Evolutionary conservation across 2,329 filamentous ascomycete species (phyloP).

Genomic region (Allantophomopsis lycopodina): DNA sequence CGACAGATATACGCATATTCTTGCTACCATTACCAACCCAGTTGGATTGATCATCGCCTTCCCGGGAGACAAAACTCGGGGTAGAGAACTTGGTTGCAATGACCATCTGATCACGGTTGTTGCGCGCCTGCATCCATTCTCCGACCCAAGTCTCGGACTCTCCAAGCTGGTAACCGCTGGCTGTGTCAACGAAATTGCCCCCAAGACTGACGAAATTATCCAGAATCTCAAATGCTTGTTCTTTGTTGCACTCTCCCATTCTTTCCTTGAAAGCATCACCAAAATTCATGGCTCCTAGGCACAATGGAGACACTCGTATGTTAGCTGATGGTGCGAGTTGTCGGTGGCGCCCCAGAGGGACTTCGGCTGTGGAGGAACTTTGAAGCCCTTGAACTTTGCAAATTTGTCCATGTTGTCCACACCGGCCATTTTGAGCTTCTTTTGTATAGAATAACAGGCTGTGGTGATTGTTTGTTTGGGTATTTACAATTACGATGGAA

Average conservation of each 20-base stretch:
- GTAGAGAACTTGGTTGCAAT: slow-evolving; percentile 39
- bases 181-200: slow-evolving; percentile 55
- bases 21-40: slow-evolving; percentile 26
- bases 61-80: slow-evolving; percentile 15
- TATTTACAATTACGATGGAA: too few relatives aligned
- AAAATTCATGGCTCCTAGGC: slow-evolving; percentile 22
- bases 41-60: slow-evolving; percentile 22
- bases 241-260: slow-evolving; percentile 40
- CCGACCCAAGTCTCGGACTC: slow-evolving; percentile 42
- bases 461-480: too few relatives aligned
- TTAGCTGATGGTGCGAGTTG: slow-evolving; percentile 15
- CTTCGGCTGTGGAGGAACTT: slow-evolving; percentile 17
- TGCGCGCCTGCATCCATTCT: slow-evolving; percentile 36
- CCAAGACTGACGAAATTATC: slow-evolving; percentile 38
- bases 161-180: slow-evolving; percentile 42
- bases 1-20: slow-evolving; percentile 21
- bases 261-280: slow-evolving; percentile 31
- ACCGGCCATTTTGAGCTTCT: too few relatives aligned
- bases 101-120: slow-evolving; percentile 37
- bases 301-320: slow-evolving; percentile 16
- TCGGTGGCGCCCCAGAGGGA: slow-evolving; percentile 7
- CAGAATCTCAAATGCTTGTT: slow-evolving; percentile 37
- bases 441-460: too few relatives aligned
- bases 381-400: too few relatives aligned
- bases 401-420: too few relatives aligned